These are phyloP conservation scores for Nicotiana otophora DNA, from an alignment of 257 asterid species.

Conservation along the genomic window DNA sequence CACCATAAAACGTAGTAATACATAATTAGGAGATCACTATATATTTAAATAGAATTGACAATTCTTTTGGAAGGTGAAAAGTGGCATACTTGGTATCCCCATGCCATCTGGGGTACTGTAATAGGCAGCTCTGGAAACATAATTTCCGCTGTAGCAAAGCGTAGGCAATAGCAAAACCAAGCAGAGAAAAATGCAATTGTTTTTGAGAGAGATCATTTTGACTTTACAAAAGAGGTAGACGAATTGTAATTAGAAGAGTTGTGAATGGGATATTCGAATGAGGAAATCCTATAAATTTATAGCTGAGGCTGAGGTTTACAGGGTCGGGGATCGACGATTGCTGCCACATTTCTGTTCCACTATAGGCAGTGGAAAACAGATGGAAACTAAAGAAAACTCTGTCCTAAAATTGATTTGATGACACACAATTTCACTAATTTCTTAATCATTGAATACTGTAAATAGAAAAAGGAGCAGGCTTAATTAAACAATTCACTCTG, in stretches of 20 bases:
- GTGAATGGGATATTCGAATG: neutral
- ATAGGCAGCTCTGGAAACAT: constrained; percentile 19
- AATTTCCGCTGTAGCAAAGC: neutral
- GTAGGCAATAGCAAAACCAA: constrained; percentile 12
- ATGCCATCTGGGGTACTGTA: constrained; percentile 19
- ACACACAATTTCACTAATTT: neutral
- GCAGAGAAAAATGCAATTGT: neutral
- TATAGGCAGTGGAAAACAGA: constrained; percentile 9
- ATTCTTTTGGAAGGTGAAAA: neutral
- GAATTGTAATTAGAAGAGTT: neutral
- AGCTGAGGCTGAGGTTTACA: neutral
- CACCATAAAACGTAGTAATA: neutral
- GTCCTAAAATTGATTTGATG: neutral
- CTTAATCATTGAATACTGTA: neutral
- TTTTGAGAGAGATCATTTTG: neutral
- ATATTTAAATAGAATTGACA: neutral
- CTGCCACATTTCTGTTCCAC: constrained; percentile 15
- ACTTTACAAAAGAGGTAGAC: neutral
- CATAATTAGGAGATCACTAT: neutral
- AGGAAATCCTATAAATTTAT: constrained; percentile 6
- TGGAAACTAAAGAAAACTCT: neutral
- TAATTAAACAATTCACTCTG: neutral
- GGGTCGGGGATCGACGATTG: neutral
- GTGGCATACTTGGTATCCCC: constrained; percentile 16
- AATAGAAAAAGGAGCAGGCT: too few species aligned